Base-by-base conservation (phyloP, 371 early-diverging fungal genomes). In the Basidiobolus meristosporus region DNA sequence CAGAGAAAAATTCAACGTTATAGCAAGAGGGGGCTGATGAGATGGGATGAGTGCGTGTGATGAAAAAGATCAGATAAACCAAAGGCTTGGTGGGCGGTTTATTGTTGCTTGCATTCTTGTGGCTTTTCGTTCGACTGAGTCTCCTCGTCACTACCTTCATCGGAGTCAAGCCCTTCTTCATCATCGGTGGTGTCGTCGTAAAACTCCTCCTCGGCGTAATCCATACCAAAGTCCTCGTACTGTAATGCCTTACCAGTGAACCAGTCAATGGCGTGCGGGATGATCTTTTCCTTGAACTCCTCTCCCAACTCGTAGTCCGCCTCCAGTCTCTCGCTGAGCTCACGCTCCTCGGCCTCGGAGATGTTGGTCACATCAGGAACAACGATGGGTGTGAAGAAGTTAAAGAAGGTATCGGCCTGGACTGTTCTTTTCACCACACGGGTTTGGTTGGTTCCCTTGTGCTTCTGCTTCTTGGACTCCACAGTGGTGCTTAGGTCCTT, bases 391-490 rank as follows among this genome's bases (percentile, higher is more conserved):
- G 54, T 70, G 67, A 97, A 97, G 74, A 91, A 93, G 39, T 66
- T 60, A 68, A 95, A 95, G 80, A 97, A 97, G 38, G 95, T 81
- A 36, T 84, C 82, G 30, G 81, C 66, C 20, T 90, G 90, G 20
- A 90, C 84, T 19, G 84, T 82, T 53, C 82, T 86, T 72, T 90
- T 92, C 57, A 97, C 83, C 31, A 91, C 78, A 43, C 98, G 87
- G 21, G 91, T 89, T 74, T 90, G 86, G 75, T 92, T 95, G 57
- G 91, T 88, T 41, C 35, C 41, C 77, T 91, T 92, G 68, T 93
- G 87, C 47, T 95, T 85, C 69, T 97, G 96, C 67, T 90, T 97
- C 73, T 84, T 90, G 53, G 84, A 75, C 60, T 91, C 93, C 39
- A 88, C 66, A 4, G 73, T 87, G 37, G 85, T 72, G 35, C 85